These are phyloP conservation scores for Scorias spongiosa DNA, from an alignment of 2,329 filamentous ascomycete species.

Conservation along the genomic window DNA sequence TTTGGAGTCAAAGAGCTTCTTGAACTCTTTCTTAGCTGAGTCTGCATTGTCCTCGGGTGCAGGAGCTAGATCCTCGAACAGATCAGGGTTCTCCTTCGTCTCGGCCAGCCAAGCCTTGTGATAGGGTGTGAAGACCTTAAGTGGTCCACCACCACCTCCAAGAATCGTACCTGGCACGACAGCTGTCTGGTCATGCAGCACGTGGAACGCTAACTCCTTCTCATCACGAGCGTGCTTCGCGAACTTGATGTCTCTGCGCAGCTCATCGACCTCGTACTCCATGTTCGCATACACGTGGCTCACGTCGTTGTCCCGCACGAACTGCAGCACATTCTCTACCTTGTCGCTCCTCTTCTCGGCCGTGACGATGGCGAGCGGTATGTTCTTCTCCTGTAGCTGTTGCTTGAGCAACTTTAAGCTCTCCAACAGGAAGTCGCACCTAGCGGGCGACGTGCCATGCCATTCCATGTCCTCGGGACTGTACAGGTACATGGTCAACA, in stretches of 20 bases:
- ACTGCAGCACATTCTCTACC: conserved; percentile 26
- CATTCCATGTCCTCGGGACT: conserved; percentile 34
- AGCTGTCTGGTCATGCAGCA: conserved; percentile 36
- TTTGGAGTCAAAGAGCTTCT: conserved; percentile 42
- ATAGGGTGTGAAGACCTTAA: conserved; percentile 39
- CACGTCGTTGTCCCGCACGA: conserved; percentile 29
- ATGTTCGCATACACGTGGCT: conserved; percentile 40
- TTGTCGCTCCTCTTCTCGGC: conserved; percentile 29
- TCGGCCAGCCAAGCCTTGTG: conserved; percentile 32
- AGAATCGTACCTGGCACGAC: conserved; percentile 30
- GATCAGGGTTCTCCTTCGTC: conserved; percentile 26
- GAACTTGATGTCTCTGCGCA: conserved; percentile 41
- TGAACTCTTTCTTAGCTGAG: conserved; percentile 32
- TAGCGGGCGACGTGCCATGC: conserved; percentile 35
- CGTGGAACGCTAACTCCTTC: conserved; percentile 24
- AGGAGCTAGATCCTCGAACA: conserved; percentile 26
- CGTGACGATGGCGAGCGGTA: conserved; percentile 32
- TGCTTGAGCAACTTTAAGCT: conserved; percentile 29
- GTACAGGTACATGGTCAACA: conserved; percentile 33
- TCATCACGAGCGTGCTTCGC: conserved; percentile 21
- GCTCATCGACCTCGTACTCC: conserved; percentile 84
- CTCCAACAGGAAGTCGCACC: conserved; percentile 34
- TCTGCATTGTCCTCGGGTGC: conserved; percentile 29
- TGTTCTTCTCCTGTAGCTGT: conserved; percentile 31
- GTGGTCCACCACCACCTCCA: conserved; percentile 29